Evolutionary conservation across 1,284 basidiomycete species (phyloP).

Genomic region (Tetrapyrgos nigripes): DNA sequence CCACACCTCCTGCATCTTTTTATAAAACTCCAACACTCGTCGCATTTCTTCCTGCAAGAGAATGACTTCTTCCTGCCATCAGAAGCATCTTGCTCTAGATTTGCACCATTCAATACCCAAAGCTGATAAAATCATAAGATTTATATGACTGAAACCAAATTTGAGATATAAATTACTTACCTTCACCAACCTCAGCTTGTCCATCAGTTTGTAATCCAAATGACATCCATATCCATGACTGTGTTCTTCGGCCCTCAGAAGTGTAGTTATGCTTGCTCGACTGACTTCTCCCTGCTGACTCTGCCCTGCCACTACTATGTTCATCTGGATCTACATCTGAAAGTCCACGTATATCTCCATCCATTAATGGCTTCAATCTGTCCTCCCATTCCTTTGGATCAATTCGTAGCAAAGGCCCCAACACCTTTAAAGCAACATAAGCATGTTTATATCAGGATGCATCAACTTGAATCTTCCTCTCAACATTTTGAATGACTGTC

Average conservation of each 20-base stretch:
- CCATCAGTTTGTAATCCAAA: background rate
- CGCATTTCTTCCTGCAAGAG: conserved; percentile 1
- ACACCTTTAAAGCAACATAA: background rate
- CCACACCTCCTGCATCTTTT: too few relatives aligned
- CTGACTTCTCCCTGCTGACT: background rate
- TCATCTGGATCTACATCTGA: background rate
- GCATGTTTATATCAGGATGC: background rate
- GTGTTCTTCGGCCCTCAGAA: too few relatives aligned
- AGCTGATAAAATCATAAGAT: background rate
- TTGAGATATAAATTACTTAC: too few relatives aligned
- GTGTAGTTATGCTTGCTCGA: too few relatives aligned
- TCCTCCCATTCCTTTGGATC: too few relatives aligned
- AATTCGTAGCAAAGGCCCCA: background rate
- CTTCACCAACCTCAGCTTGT: too few relatives aligned
- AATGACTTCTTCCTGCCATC: conserved; percentile 2
- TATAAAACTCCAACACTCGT: background rate
- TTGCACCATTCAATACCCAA: background rate
- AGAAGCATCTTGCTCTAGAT: background rate
- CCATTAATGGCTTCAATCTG: background rate
- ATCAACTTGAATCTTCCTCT: background rate
- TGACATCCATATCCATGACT: background rate
- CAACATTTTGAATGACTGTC: background rate
- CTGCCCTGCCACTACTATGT: background rate
- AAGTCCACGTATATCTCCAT: background rate
- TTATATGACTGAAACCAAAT: background rate